Percentiles rank a stretch among this genome's conserved stretches.
Conservation (phyloP, 1,139 yeast species). For the Candida neerlandica region DNA sequence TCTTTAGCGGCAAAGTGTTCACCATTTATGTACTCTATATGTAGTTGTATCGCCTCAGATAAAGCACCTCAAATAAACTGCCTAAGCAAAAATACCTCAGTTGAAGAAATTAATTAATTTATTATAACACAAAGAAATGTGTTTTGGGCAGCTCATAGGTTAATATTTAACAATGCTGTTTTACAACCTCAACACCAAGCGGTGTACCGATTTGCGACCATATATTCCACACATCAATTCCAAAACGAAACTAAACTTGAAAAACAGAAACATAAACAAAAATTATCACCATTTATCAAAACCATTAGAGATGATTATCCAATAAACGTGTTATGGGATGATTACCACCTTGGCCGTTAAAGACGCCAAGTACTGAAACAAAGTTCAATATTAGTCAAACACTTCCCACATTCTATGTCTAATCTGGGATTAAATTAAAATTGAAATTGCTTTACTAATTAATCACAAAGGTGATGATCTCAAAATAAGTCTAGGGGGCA, state of each 20-base stretch:
- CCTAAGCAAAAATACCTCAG: too few species aligned
- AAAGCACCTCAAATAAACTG: too few species aligned
- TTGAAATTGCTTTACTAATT: neutral
- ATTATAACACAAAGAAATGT: too few species aligned
- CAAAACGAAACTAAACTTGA: neutral
- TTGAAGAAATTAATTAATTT: too few species aligned
- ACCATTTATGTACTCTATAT: too few species aligned
- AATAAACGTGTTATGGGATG: neutral
- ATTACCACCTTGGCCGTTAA: neutral
- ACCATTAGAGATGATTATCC: neutral
- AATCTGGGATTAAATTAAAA: constrained; percentile 1
- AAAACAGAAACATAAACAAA: neutral
- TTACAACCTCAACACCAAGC: neutral
- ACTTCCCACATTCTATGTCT: neutral
- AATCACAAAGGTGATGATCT: neutral
- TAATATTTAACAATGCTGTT: too few species aligned
- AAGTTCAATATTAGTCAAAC: neutral
- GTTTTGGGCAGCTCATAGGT: too few species aligned
- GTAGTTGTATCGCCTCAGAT: too few species aligned
- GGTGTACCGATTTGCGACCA: neutral
- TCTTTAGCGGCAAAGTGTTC: too few species aligned
- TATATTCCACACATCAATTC: neutral
- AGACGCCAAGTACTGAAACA: neutral
- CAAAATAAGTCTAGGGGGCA: neutral
- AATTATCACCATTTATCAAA: neutral